phyloP scores from a whole-genome alignment of 1,284 basidiomycete species.

The Melampsora larici-populina region DNA sequence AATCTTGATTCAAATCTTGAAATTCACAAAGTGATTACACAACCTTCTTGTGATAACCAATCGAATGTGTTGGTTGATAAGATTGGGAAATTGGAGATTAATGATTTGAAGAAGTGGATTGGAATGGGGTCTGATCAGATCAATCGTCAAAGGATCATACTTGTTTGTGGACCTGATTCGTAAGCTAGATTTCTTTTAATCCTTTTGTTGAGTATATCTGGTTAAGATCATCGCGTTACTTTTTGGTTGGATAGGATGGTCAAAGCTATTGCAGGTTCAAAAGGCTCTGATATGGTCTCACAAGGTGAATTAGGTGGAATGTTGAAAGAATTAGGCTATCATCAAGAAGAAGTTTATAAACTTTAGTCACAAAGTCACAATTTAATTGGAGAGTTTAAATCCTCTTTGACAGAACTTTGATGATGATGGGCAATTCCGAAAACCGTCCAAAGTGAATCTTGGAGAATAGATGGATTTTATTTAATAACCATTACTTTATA shows the following conservation, averaged over 20 bases:
- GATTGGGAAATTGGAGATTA: constrained; percentile 18
- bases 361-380: not conserved
- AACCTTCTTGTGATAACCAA: not conserved
- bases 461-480: too few species aligned
- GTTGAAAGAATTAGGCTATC: constrained; percentile 29
- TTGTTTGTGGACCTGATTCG: constrained; percentile 42
- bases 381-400: not conserved
- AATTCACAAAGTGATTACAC: not conserved
- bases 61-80: not conserved
- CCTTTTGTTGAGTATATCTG: not conserved
- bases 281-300: constrained; percentile 16
- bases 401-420: too few species aligned
- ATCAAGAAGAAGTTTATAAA: constrained; percentile 27
- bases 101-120: constrained; percentile 24
- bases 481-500: not conserved
- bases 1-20: not conserved
- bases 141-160: constrained; percentile 15
- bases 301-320: constrained; percentile 41
- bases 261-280: constrained; percentile 29
- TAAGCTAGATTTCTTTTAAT: not conserved
- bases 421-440: too few species aligned
- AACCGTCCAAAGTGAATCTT: too few species aligned
- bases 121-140: not conserved
- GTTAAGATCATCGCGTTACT: not conserved
- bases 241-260: constrained; percentile 27